Base-by-base conservation (phyloP, 2,329 filamentous ascomycete species). In the Stemphylium lycopersici region DNA sequence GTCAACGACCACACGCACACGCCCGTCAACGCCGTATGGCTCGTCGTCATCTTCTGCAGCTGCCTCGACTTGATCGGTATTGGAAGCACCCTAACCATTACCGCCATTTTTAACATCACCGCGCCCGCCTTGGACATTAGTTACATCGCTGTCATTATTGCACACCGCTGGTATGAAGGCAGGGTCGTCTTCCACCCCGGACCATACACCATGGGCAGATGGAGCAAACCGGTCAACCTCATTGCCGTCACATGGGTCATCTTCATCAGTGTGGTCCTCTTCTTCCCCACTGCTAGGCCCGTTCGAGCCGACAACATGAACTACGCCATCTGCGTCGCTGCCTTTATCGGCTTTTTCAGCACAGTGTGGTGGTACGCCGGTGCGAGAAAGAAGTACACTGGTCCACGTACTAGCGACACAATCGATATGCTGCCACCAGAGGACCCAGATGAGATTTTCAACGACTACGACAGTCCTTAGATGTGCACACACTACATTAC, bases 1-100 rank as follows among this genome's bases (percentile, higher is more conserved):
- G 76, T 87, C 47, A 84, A 85, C 61, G 56, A 64, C 7, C 63
- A 73, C 43, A 87, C 85, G 0, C 76, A 81, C 12, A 88, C 85
- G 0, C 85, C 85, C 0, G 77, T 88, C 49, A 83, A 87, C 55
- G 81, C 84, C 2, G 85, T 88, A 49, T 87, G 85, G 85, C 81
- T 87, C 43, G 83, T 87, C 39, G 84, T 87, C 2, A 63, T 80
- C 56, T 85, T 85, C 69, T 85, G 83, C 69, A 75, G 67, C 61
- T 77, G 73, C 45, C 74, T 84, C 20, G 80, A 82, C 58, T 72
- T 81, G 37, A 83, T 84, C 56, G 81, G 78, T 2, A 78, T 84
- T 38, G 81, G 81, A 37, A 78, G 74, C 39, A 79, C 77, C 3
- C 68, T 79, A 45, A 83, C 81, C 5, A 83, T 83, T 58, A 77